Percentiles rank a stretch among this genome's conserved stretches.
Evolutionary conservation across 345 rosid genomes (phyloP).

Genomic region (Geranium rotundifolium): DNA sequence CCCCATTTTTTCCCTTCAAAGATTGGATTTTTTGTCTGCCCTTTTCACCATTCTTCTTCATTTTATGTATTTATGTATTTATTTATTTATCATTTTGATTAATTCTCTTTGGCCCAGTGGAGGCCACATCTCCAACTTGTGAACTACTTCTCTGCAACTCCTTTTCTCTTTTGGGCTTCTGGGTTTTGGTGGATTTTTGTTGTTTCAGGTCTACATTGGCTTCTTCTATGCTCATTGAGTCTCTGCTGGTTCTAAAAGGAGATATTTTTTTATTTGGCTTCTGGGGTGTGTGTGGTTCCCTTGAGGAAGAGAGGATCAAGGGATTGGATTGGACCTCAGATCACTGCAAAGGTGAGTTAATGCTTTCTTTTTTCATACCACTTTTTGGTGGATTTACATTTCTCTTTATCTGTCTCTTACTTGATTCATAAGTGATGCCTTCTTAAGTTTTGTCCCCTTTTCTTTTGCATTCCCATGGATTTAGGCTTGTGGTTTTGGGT

Average conservation of each 20-base stretch:
- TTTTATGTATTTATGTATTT: slow-evolving; percentile 3
- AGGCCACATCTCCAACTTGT: slow-evolving; percentile 21
- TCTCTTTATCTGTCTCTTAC: slow-evolving; percentile 39
- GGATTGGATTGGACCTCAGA: slow-evolving; percentile 15
- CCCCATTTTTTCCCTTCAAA: slow-evolving; percentile 18
- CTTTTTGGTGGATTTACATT: slow-evolving; percentile 13
- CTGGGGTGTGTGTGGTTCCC: slow-evolving; percentile 16
- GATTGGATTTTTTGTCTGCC: slow-evolving; percentile 25
- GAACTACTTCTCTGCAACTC: slow-evolving; percentile 22
- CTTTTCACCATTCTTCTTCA: slow-evolving; percentile 18
- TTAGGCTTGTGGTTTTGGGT: slow-evolving; percentile 3
- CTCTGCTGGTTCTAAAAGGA: slow-evolving; percentile 22
- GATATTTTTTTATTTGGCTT: slow-evolving; percentile 27
- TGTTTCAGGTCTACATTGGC: slow-evolving; percentile 32
- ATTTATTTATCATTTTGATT: slow-evolving; percentile 1
- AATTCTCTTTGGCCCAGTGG: slow-evolving; percentile 16
- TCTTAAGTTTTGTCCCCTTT: slow-evolving; percentile 14
- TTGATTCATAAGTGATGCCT: slow-evolving; percentile 71
- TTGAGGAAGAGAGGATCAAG: slow-evolving; percentile 51
- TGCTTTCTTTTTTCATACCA: slow-evolving; percentile 7
- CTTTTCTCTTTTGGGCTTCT: slow-evolving; percentile 7
- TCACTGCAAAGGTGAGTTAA: slow-evolving; percentile 20
- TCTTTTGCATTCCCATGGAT: slow-evolving; percentile 4
- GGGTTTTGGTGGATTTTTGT: slow-evolving; percentile 19
- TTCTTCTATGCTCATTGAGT: slow-evolving; percentile 35